Percentiles rank a stretch among this genome's conserved stretches.
These are phyloP conservation scores for Colletotrichum somersetense DNA, from an alignment of 2,329 filamentous ascomycete species.

Conservation along the genomic window DNA sequence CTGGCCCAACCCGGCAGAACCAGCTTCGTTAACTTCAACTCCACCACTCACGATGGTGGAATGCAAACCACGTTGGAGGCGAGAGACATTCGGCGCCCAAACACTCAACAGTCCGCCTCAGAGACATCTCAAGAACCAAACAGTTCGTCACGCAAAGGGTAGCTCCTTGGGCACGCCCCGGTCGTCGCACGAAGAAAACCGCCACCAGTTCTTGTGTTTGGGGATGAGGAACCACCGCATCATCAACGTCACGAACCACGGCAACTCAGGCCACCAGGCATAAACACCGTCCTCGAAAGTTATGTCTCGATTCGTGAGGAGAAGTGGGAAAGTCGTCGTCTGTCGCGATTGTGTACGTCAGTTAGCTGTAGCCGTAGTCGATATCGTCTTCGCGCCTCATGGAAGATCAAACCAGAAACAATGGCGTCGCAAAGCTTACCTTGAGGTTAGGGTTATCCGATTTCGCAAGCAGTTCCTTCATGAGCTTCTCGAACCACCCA, in stretches of 20 bases:
- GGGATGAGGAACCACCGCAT: constrained; percentile 52
- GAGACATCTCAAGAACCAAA: not conserved
- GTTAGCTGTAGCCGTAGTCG: not conserved
- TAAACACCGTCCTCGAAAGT: constrained; percentile 45
- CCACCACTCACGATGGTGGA: not conserved
- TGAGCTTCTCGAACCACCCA: constrained; percentile 46
- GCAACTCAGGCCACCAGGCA: constrained; percentile 46
- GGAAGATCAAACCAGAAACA: not conserved
- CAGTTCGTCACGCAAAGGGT: constrained; percentile 49
- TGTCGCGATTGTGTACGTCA: constrained; percentile 3
- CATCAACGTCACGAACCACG: constrained; percentile 46
- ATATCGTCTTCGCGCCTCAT: not conserved
- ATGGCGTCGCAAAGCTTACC: constrained; percentile 33
- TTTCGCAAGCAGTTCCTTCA: constrained; percentile 41
- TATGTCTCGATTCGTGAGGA: constrained; percentile 46
- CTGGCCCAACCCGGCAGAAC: not conserved
- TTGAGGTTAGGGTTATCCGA: constrained; percentile 42
- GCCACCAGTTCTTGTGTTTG: constrained; percentile 53
- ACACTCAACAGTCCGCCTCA: not conserved
- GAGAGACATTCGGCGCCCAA: not conserved
- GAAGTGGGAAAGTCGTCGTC: constrained; percentile 41
- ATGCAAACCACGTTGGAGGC: not conserved
- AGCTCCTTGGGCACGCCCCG: constrained; percentile 50
- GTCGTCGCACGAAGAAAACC: constrained; percentile 51
- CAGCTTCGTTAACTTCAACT: not conserved